phyloP scores from a whole-genome alignment of 179 eudicot species.

The Silene vulgaris region DNA sequence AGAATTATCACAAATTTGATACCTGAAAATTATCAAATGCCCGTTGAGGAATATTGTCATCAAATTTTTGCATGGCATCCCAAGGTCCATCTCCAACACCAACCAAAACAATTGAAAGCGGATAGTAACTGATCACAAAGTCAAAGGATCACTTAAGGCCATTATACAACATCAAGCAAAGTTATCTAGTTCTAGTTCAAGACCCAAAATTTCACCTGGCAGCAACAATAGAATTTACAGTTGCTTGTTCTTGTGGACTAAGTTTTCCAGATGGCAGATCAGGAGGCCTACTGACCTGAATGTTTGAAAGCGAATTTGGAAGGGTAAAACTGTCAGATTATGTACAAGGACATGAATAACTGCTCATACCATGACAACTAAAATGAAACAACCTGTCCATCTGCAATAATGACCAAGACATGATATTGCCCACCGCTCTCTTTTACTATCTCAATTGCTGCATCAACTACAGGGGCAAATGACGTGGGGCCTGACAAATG shows the following conservation, averaged over 20 bases:
- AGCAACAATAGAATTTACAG: conserved; percentile 62
- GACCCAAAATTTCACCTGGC: conserved; percentile 50
- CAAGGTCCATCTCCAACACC: conserved; percentile 96
- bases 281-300: conserved; percentile 51
- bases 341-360: not conserved
- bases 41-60: conserved; percentile 71
- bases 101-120: conserved; percentile 73
- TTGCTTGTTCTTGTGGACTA: conserved; percentile 74
- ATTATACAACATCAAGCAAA: not conserved
- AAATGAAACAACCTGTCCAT: conserved; percentile 58
- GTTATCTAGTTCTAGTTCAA: not conserved
- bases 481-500: conserved; percentile 68
- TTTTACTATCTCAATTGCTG: conserved; percentile 72
- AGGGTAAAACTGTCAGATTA: not conserved
- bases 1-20: conserved; percentile 9
- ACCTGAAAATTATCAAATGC: conserved; percentile 93
- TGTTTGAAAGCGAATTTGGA: not conserved
- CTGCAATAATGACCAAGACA: conserved; percentile 79
- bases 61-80: conserved; percentile 79
- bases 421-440: conserved; percentile 66
- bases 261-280: conserved; percentile 50
- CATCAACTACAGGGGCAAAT: conserved; percentile 71
- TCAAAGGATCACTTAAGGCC: conserved; percentile 14
- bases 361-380: conserved; percentile 8
- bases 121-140: conserved; percentile 46